Percentiles rank a stretch among this genome's conserved stretches.
Evolutionary conservation across 768 basidiomycete species (phyloP).

Genomic region (Boletus barrowsii): DNA sequence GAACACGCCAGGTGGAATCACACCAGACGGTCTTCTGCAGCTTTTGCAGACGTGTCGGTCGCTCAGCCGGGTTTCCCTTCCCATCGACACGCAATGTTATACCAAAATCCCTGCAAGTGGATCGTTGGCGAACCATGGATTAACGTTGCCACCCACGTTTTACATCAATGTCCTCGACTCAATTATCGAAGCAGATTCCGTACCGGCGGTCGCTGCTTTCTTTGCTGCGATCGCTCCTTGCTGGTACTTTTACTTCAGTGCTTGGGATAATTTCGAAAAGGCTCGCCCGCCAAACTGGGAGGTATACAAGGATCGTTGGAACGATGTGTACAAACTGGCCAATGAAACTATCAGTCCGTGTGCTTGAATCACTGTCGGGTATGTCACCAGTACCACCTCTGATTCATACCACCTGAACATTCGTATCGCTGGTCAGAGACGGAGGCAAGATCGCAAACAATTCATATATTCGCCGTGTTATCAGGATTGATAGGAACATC

Average conservation of each 20-base stretch:
- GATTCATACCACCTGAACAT: too few species aligned
- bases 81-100: background rate
- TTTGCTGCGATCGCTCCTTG: background rate
- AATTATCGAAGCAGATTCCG: background rate
- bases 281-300: background rate
- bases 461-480: too few species aligned
- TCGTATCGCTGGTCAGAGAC: too few species aligned
- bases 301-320: background rate
- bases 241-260: background rate
- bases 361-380: too few species aligned
- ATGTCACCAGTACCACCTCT: too few species aligned
- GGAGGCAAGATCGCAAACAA: too few species aligned
- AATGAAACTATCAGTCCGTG: background rate
- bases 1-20: background rate
- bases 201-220: background rate
- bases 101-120: background rate
- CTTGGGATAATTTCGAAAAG: background rate
- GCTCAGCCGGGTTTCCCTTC: background rate
- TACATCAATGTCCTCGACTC: background rate
- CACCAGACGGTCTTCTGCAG: background rate
- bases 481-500: too few species aligned
- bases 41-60: background rate
- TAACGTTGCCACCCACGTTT: background rate
- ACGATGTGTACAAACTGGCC: background rate
- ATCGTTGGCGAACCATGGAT: background rate